Base-by-base conservation (phyloP, 2,329 filamentous ascomycete genomes). In the Claviceps africana region DNA sequence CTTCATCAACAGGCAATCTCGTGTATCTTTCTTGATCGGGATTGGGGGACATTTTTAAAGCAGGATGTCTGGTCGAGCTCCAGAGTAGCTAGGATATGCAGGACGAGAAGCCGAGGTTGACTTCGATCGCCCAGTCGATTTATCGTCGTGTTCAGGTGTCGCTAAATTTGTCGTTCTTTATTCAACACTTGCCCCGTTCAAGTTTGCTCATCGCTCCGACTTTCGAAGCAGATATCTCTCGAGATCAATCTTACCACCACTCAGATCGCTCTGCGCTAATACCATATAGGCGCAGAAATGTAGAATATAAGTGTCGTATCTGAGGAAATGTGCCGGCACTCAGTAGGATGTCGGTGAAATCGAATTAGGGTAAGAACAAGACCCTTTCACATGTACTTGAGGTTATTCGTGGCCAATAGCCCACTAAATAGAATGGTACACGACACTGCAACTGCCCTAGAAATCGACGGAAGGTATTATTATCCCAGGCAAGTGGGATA, bases 91-190 rank as follows among this genome's bases (percentile, higher is more conserved):
- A 66, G 72, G 55, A 75, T 79, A 40, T 73, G 73, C 11, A 70
- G 71, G 3, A 70, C 63, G 5, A 62, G 68, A 6, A 78, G 63
- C 5, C 64, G 67, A 37, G 74, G 73, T 1, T 5, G 25, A 3
- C 5, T 25, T 25, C 25, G 25, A 25, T 25, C 25, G 25, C 5
- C 25, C 25, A 25, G 3, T 25, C 25, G 5, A 25, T 25, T 75
- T 60, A 50, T 78, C 74, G 45, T 74, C 72, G 69, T 51, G 79
- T 77, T 28, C n/a, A n/a, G n/a, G n/a, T 73, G 61, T 49, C 77
- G 70, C 48, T 77, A 70, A 43, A 70, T 71, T 7, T 79, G 61
- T 58, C 78, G 72, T 9, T 19, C 10, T 22, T n/a, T 21, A 2
- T 35, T 47, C 13, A 30, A 21, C 11, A 47, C 35, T 47, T 22